These are phyloP conservation scores for Rossbeevera mucosa DNA, from an alignment of 768 basidiomycete species.

Conservation along the genomic window DNA sequence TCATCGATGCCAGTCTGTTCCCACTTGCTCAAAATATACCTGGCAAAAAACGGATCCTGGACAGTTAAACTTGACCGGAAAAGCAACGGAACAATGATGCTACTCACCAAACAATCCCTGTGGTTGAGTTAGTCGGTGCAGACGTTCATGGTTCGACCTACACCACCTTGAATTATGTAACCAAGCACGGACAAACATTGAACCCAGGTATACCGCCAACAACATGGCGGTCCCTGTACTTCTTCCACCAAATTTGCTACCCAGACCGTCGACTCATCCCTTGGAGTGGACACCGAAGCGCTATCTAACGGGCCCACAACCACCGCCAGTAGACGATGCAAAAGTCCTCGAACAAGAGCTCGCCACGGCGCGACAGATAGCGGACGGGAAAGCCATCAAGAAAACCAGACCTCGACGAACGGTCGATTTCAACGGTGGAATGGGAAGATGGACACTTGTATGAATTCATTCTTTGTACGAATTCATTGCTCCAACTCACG, in stretches of 20 bases:
- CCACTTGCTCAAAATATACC: too few species aligned
- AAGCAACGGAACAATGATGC: too few species aligned
- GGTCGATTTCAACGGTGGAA: constrained; percentile 88
- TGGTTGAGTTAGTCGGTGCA: too few species aligned
- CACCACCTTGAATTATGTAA: too few species aligned
- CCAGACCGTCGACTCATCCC: constrained; percentile 36
- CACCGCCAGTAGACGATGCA: constrained; percentile 75
- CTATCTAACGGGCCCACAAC: constrained; percentile 63
- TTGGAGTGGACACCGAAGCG: constrained; percentile 74
- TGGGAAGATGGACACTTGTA: constrained; percentile 85
- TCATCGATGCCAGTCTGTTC: too few species aligned
- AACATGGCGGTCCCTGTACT: constrained; percentile 46
- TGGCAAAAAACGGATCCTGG: too few species aligned
- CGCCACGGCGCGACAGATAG: constrained; percentile 62
- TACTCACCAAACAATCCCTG: too few species aligned
- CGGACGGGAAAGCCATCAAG: constrained; percentile 81
- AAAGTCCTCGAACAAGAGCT: constrained; percentile 75
- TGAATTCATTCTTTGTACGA: constrained; percentile 22
- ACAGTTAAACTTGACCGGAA: too few species aligned
- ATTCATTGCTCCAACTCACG: neutral
- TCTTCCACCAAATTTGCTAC: constrained; percentile 43
- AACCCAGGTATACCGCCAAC: too few species aligned
- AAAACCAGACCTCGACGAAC: constrained; percentile 91
- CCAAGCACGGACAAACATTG: neutral
- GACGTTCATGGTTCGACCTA: too few species aligned